Evolutionary conservation across 2,329 filamentous ascomycete genomes (phyloP).

Genomic region (Tolypocladium guangdongense): DNA sequence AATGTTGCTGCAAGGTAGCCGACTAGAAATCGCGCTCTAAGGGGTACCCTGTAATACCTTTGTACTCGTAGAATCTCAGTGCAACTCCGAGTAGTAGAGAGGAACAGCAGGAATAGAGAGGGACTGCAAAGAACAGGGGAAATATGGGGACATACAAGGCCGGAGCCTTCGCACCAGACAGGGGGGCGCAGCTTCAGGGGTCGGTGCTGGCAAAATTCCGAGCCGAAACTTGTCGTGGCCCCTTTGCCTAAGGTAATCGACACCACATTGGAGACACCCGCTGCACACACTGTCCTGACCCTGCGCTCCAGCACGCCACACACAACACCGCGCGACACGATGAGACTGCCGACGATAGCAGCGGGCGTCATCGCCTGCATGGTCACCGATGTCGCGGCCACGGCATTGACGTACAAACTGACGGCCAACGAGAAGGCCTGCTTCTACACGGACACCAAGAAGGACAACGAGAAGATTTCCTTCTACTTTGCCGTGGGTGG

Average conservation of each 20-base stretch:
- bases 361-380: conserved; percentile 62
- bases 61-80: no score
- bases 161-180: no score
- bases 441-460: conserved; percentile 76
- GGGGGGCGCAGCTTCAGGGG: conserved; percentile 1
- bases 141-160: no score
- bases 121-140: no score
- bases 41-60: no score
- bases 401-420: conserved; percentile 89
- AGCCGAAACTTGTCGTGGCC: conserved; percentile 10
- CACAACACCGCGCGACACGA: conserved; percentile 27
- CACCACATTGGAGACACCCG: conserved; percentile 3
- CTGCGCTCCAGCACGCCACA: conserved; percentile 15
- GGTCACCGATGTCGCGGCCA: conserved; percentile 64
- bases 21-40: no score
- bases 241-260: conserved; percentile 3
- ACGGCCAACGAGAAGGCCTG: conserved; percentile 87
- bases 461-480: conserved; percentile 76
- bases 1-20: no score
- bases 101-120: no score
- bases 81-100: no score
- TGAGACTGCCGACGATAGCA: conserved; percentile 54
- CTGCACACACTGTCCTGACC: conserved; percentile 18
- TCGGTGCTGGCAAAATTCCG: conserved; percentile 11
- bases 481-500: conserved; percentile 92